A percentile compares a stretch with the other conserved stretches of the same genome.
These are phyloP conservation scores for Dioszegia aurantiaca DNA, from an alignment of 768 basidiomycete species.

Conservation along the genomic window DNA sequence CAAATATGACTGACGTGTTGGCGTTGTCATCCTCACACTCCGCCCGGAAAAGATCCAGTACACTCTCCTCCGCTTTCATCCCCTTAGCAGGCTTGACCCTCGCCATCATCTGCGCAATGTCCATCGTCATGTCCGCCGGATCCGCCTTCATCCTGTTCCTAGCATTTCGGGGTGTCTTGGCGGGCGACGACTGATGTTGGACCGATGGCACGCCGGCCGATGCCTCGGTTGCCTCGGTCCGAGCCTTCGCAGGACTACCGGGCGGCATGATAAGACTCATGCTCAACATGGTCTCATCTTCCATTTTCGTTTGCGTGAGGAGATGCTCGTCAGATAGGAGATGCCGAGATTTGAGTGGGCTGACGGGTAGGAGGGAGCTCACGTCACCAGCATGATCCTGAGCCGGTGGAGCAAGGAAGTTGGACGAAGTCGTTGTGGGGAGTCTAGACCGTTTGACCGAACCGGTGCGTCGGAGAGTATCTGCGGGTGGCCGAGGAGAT, in stretches of 20 bases:
- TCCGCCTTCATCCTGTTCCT: neutral
- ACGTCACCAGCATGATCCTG: slow-evolving; percentile 13
- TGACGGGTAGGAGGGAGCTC: slow-evolving; percentile 20
- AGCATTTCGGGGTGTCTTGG: slow-evolving; percentile 1
- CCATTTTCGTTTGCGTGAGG: slow-evolving; percentile 2
- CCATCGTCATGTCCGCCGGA: slow-evolving; percentile 31
- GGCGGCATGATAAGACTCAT: slow-evolving; percentile 3
- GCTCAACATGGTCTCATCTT: slow-evolving; percentile 12
- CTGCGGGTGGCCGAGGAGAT: neutral
- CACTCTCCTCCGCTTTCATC: slow-evolving; percentile 42
- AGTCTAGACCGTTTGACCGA: neutral
- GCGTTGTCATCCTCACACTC: slow-evolving; percentile 23
- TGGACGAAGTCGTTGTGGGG: neutral
- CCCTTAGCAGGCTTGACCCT: slow-evolving; percentile 31
- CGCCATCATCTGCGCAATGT: slow-evolving; percentile 37
- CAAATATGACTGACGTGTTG: slow-evolving; percentile 34
- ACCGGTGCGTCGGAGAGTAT: neutral
- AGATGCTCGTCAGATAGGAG: slow-evolving; percentile 14
- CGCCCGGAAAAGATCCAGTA: slow-evolving; percentile 36
- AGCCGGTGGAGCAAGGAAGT: neutral
- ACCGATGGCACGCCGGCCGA: neutral
- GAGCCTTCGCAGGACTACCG: neutral
- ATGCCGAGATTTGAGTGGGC: slow-evolving; percentile 16
- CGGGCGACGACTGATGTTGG: neutral
- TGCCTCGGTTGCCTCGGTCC: neutral